A percentile compares a stretch with the other conserved stretches of the same genome.
Conservation (phyloP, 306 rosid genomes). For the Lagenaria siceraria region DNA sequence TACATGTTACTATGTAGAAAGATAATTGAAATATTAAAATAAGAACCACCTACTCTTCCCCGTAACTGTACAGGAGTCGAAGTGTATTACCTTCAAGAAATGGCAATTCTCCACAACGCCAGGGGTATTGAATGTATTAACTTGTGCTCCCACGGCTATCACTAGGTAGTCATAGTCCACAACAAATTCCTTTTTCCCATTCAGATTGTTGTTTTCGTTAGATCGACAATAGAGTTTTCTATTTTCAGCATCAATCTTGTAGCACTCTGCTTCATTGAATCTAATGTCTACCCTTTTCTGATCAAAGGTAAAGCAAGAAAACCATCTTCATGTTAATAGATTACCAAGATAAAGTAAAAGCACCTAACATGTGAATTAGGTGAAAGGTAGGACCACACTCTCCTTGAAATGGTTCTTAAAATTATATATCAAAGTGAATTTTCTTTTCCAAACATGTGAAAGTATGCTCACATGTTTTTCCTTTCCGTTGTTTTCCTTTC, state of each 20-base stretch:
- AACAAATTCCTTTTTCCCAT: slow-evolving; percentile 53
- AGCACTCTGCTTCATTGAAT: slow-evolving; percentile 77
- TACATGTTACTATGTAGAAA: neutral
- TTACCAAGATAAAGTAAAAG: neutral
- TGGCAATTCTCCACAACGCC: slow-evolving; percentile 92
- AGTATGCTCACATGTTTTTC: neutral
- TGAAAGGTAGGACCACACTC: neutral
- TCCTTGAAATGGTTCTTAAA: neutral
- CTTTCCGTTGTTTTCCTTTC: neutral
- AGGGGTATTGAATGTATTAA: slow-evolving; percentile 93
- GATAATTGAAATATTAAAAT: neutral
- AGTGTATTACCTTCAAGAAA: slow-evolving; percentile 62
- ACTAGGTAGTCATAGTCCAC: slow-evolving; percentile 79
- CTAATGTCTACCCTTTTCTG: slow-evolving; percentile 58
- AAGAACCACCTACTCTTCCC: neutral
- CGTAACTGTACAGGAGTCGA: neutral
- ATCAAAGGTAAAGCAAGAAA: slow-evolving; percentile 7
- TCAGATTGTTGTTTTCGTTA: slow-evolving; percentile 29
- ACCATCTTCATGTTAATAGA: slow-evolving; percentile 1
- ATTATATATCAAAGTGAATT: neutral
- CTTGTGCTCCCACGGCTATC: slow-evolving; percentile 72
- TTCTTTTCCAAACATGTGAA: neutral
- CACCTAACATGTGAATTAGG: neutral
- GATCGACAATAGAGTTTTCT: slow-evolving; percentile 71
- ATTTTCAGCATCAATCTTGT: slow-evolving; percentile 78